Evolutionary conservation across 83 land plant genomes (phyloP).

Genomic region (Thuja plicata): DNA sequence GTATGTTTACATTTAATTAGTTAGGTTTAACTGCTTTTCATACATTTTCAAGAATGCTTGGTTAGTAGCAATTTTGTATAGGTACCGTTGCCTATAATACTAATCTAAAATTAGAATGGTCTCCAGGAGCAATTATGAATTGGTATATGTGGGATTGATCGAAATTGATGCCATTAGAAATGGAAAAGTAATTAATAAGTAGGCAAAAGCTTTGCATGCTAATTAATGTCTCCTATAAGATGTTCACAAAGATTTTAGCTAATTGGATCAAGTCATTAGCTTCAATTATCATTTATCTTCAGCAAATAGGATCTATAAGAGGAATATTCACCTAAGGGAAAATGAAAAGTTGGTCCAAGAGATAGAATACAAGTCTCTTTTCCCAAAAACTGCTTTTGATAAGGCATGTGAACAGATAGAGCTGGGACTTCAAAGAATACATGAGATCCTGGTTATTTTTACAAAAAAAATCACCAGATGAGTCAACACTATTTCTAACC

Average conservation of each 20-base stretch:
- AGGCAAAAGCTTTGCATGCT: not conserved
- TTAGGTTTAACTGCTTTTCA: not conserved
- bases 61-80: not conserved
- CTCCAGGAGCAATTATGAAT: too few species aligned
- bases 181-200: not conserved
- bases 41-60: not conserved
- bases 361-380: not conserved
- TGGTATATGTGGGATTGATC: not conserved
- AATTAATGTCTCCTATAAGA: not conserved
- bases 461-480: not conserved
- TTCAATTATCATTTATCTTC: not conserved
- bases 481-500: not conserved
- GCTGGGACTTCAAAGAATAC: not conserved
- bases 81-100: not conserved
- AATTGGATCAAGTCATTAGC: not conserved
- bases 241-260: not conserved
- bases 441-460: not conserved
- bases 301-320: not conserved
- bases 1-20: not conserved
- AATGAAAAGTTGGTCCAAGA: not conserved
- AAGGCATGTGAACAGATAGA: not conserved
- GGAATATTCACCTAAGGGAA: not conserved
- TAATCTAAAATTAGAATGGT: not conserved
- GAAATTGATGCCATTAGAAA: not conserved
- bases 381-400: not conserved